phyloP scores from a whole-genome alignment of 257 asterid genomes.

The Solanum neorickii region DNA sequence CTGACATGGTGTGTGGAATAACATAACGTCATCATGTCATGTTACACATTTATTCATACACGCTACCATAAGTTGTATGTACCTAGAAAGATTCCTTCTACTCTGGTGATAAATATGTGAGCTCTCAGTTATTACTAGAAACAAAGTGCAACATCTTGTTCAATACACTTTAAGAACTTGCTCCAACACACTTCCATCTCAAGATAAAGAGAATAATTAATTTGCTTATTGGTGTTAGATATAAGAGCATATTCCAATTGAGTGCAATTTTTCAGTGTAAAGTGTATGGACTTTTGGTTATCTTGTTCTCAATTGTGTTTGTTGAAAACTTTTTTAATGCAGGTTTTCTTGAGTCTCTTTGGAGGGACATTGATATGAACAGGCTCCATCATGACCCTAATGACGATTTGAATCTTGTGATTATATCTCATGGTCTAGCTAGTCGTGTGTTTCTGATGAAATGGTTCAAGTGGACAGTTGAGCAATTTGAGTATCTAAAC shows the following conservation, averaged over 20 bases:
- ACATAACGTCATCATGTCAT: not conserved
- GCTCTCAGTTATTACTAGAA: not conserved
- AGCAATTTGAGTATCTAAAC: conserved; percentile 13
- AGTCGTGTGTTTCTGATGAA: conserved; percentile 18
- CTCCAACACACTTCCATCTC: not conserved
- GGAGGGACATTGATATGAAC: conserved; percentile 26
- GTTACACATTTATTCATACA: not conserved
- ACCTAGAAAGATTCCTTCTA: not conserved
- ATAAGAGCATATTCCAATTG: not conserved
- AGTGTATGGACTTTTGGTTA: not conserved
- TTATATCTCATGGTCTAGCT: conserved; percentile 16
- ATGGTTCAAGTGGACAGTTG: conserved; percentile 20
- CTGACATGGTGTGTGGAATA: not conserved
- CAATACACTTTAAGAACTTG: not conserved
- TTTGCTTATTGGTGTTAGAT: not conserved
- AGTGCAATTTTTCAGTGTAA: not conserved
- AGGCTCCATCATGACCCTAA: conserved; percentile 2
- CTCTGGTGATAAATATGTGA: not conserved
- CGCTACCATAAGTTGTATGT: not conserved
- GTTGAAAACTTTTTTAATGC: not conserved
- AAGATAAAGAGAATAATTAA: not conserved
- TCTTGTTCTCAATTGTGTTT: not conserved
- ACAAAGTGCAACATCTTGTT: not conserved
- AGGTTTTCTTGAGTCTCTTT: conserved; percentile 20
- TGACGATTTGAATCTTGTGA: conserved; percentile 15